phyloP scores from a whole-genome alignment of 805 yeast species.

The Candida succiphila region DNA sequence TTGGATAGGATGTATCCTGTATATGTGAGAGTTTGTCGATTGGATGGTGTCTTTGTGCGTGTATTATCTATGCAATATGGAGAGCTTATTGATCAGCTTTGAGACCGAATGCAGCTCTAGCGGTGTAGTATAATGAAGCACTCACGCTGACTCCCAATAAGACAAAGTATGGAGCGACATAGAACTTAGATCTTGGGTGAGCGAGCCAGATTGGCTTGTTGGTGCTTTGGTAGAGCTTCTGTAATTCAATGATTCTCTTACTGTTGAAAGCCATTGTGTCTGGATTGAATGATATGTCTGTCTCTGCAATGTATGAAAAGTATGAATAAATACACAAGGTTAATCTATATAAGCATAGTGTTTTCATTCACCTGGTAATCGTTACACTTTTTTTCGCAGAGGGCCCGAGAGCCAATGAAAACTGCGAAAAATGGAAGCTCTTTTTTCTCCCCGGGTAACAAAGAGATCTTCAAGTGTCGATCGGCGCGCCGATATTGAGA shows the following conservation, averaged over 20 bases:
- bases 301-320: too few relatives aligned
- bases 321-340: too few relatives aligned
- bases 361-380: neutral
- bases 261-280: neutral
- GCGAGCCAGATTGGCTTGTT: constrained; percentile 46
- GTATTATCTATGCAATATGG: too few relatives aligned
- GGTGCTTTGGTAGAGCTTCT: constrained; percentile 48
- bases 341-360: too few relatives aligned
- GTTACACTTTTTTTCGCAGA: too few relatives aligned
- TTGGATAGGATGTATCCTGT: too few relatives aligned
- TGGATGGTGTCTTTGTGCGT: too few relatives aligned
- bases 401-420: neutral
- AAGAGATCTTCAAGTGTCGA: too few relatives aligned
- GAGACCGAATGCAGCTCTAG: constrained; percentile 63
- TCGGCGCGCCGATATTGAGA: too few relatives aligned
- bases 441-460: neutral
- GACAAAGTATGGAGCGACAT: constrained; percentile 74
- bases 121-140: constrained; percentile 58
- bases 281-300: neutral
- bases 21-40: too few relatives aligned
- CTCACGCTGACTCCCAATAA: constrained; percentile 57
- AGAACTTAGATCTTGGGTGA: constrained; percentile 58
- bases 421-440: neutral
- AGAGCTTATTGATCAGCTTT: constrained; percentile 31
- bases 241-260: constrained; percentile 24